Evolutionary conservation across 257 asterid species (phyloP), one percentile per base, ranked within the genome.

Genomic region (Jacaranda mimosifolia): DNA sequence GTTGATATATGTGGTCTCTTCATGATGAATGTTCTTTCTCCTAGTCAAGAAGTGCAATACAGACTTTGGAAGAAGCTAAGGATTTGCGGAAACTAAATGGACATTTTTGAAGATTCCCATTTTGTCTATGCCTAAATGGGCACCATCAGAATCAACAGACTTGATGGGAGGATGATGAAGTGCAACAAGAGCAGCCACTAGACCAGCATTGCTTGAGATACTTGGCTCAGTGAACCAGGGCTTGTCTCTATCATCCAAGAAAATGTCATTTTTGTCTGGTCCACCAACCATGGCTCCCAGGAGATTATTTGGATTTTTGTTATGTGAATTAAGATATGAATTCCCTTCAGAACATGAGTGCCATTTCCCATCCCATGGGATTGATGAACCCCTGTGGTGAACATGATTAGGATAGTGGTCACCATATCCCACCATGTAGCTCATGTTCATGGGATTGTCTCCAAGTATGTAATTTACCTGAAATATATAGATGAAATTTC

Each of bases 331-430:
- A 51, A 88, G 68, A 82, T 82, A 88, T 36, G 71, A 45, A 32
- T 69, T 68, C 46, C 93, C 93, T 64, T 88, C 86, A 68, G 65
- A 15, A 58, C 92, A 88, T 0, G 83, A 26, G 77, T 72, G 74
- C 75, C 19, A 17, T 51, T 71, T 73, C 0, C 83, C 76, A 42
- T 84, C 87, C 86, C 82, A 81, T 12, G 88, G 91, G 70, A 90
- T 85, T n/a, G 93, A 88, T 76, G 93, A 88, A 63, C 82, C 91
- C 81, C 89, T 80, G 75, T 90, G 92, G 63, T 84, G 93, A 70
- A 85, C 91, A 8, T 83, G 80, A 9, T 13, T 71, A 0, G 96
- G 88, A 56, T 86, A 88, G 11, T 51, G 56, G 32, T 79, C 74
- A 9, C 96, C 86, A 26, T 74, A 81, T 68, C 93, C 93, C 15